Evolutionary conservation across 2,329 filamentous ascomycete genomes (phyloP).

Genomic region (Ophiostoma angusticollis): DNA sequence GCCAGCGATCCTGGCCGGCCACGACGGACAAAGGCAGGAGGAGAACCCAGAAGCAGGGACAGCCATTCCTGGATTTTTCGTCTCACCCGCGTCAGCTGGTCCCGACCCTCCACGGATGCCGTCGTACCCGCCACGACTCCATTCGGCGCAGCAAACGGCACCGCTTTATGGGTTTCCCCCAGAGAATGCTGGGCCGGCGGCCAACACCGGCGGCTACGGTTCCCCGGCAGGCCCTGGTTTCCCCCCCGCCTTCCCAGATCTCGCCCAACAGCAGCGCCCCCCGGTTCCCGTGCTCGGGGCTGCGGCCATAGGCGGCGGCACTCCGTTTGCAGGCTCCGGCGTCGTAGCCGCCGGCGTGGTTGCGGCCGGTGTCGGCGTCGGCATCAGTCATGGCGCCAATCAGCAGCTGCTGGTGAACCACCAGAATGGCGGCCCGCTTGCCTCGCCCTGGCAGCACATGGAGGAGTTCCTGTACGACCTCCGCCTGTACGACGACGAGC

Average conservation of each 20-base stretch:
- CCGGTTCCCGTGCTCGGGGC: not conserved
- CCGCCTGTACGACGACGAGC: slow-evolving; percentile 14
- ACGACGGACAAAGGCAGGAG: not conserved
- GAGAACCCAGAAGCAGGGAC: not conserved
- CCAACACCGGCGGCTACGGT: not conserved
- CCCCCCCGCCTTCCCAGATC: no score
- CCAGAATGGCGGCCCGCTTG: slow-evolving; percentile 1
- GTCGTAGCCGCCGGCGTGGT: slow-evolving; percentile 5
- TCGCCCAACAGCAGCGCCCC: no score
- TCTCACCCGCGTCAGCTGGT: slow-evolving; percentile 2
- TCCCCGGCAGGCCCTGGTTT: not conserved
- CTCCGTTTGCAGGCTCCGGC: not conserved
- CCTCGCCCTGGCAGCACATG: slow-evolving; percentile 18
- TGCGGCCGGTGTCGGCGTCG: slow-evolving; percentile 2
- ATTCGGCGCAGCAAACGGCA: not conserved
- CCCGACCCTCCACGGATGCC: not conserved
- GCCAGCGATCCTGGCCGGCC: not conserved
- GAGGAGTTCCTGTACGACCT: slow-evolving; percentile 15
- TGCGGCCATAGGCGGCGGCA: not conserved
- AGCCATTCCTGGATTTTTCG: not conserved
- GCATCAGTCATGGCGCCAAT: slow-evolving; percentile 2
- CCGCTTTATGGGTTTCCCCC: slow-evolving; percentile 1
- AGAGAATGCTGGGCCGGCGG: not conserved
- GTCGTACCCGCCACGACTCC: not conserved
- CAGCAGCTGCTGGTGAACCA: slow-evolving; percentile 1